Base-by-base conservation (phyloP, 176 grass and related monocot genomes). In the Dactylis glomerata region DNA sequence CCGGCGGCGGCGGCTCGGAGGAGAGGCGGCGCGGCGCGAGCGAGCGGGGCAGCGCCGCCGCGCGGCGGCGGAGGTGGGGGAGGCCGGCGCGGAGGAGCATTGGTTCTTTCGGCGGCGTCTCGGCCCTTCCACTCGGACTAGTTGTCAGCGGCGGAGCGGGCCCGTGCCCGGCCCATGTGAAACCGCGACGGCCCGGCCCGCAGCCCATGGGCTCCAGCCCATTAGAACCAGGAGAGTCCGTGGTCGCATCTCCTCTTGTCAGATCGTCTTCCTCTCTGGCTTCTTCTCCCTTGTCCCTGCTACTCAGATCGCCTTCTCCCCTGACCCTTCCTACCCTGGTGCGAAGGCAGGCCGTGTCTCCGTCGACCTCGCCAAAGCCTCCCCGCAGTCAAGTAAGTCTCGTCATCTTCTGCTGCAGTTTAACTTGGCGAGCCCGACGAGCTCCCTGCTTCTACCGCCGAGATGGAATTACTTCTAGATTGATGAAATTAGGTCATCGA, bases 21-120 rank as follows among this genome's bases (percentile, higher is more conserved):
- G 79, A 83, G 27, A 88, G 49, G 34, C 33, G 61, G 36, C n/a
- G 36, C n/a, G 28, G 28, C 3, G 16, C 58, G 1, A 81, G 27
- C 26, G 72, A 36, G 22, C 79, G n/a, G 58, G 66, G 49, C 15
- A 80, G 40, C 20, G 88, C 44, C 32, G 44, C 78, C 42, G 30
- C 10, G 40, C 36, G 59, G 41, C 78, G 78, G 81, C 61, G 79
- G 83, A 74, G 69, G 78, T 81, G 79, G 67, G 77, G 71, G 71
- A 87, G 78, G 55, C 86, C 83, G 55, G 78, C 51, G 63, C 92
- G 92, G 63, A 89, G 81, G 57, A 90, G 80, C 88, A 90, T 90
- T 8, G 41, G 11, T 68, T 68, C 45, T 19, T 56, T 42, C 4
- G 82, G 44, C 64, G 31, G 34, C 32, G 33, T 46, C 27, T 26